Evolutionary conservation across 2,329 filamentous ascomycete genomes (phyloP).

Genomic region (Hymenoscyphus occultus): DNA sequence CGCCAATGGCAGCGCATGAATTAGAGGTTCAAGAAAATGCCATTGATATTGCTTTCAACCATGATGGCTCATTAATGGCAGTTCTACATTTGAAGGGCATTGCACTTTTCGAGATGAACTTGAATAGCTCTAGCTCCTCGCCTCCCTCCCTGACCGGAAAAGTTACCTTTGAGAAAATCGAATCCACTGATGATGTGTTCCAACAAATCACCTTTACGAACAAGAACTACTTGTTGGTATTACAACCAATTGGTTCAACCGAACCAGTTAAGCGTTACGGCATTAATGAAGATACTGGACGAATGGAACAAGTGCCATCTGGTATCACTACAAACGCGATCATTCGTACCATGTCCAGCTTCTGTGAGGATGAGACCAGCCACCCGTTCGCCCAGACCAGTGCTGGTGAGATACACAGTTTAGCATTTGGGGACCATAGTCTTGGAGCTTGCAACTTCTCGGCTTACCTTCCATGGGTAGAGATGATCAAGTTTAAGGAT

Average conservation of each 20-base stretch:
- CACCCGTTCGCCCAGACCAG: constrained; percentile 32
- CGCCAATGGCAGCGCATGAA: constrained; percentile 86
- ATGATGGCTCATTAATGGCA: constrained; percentile 62
- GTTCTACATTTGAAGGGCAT: constrained; percentile 67
- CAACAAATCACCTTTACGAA: constrained; percentile 33
- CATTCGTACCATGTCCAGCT: constrained; percentile 30
- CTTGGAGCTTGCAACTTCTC: constrained; percentile 33
- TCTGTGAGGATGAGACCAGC: constrained; percentile 22
- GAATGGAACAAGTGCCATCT: constrained; percentile 27
- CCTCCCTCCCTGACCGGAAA: constrained; percentile 42
- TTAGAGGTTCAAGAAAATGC: constrained; percentile 59
- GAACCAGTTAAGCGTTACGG: constrained; percentile 26
- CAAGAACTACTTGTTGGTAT: constrained; percentile 25
- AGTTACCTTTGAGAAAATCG: constrained; percentile 40
- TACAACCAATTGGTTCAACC: constrained; percentile 19
- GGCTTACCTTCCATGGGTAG: constrained; percentile 36
- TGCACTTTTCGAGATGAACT: constrained; percentile 67
- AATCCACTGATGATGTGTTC: constrained; percentile 14
- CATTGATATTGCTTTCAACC: constrained; percentile 72
- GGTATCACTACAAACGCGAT: constrained; percentile 14
- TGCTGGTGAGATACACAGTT: constrained; percentile 31
- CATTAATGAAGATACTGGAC: constrained; percentile 31
- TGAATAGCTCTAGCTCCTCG: constrained; percentile 52
- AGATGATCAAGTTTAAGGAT: constrained; percentile 29
- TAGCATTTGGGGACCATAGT: constrained; percentile 29